Evolutionary conservation across 257 asterid species (phyloP).

Genomic region (Przewalskia tangutica): DNA sequence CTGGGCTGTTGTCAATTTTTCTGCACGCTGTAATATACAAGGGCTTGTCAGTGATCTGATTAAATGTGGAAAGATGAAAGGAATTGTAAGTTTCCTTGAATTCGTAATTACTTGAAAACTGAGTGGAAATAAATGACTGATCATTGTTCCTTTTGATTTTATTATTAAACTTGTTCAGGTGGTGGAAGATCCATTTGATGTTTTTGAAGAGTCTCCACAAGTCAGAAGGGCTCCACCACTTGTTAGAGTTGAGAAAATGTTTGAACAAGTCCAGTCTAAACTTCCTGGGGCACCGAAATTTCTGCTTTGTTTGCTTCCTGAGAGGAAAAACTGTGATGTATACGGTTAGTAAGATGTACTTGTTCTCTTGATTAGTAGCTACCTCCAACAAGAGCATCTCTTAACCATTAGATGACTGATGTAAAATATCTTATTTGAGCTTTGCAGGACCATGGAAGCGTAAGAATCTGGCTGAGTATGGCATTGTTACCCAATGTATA

Average conservation of each 20-base stretch:
- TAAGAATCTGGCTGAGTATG: slow-evolving; percentile 62
- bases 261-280: slow-evolving; percentile 46
- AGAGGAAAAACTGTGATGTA: slow-evolving; percentile 64
- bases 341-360: slow-evolving; percentile 44
- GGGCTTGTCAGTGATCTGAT: slow-evolving; percentile 48
- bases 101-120: not conserved
- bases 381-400: not conserved
- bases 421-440: not conserved
- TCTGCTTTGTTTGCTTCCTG: slow-evolving; percentile 73
- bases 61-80: slow-evolving; percentile 64
- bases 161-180: slow-evolving; percentile 18
- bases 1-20: slow-evolving; percentile 89
- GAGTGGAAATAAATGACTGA: not conserved
- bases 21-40: slow-evolving; percentile 66
- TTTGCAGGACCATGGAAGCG: slow-evolving; percentile 78
- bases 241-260: slow-evolving; percentile 80
- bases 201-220: slow-evolving; percentile 62
- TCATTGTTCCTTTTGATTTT: not conserved
- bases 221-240: slow-evolving; percentile 56
- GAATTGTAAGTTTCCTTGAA: slow-evolving; percentile 50
- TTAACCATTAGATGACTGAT: not conserved
- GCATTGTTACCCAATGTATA: slow-evolving; percentile 80
- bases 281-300: slow-evolving; percentile 72
- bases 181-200: slow-evolving; percentile 61
- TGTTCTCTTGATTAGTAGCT: not conserved